Conservation (phyloP, 2,329 filamentous ascomycete genomes). For the Botryotinia globosa region DNA sequence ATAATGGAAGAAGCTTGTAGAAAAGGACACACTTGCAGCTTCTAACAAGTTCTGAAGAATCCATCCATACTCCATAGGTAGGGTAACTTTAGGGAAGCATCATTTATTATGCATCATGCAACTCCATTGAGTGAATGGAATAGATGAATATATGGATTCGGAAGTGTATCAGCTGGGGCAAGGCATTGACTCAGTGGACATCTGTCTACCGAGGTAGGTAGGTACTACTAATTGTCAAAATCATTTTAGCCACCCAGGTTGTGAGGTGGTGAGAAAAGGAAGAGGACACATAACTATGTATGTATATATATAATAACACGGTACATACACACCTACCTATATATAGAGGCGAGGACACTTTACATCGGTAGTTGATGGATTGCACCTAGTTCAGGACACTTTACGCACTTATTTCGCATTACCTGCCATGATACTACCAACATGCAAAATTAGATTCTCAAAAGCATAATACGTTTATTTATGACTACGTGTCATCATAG, state of each 20-base stretch:
- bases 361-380: neutral
- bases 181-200: neutral
- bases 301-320: neutral
- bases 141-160: neutral
- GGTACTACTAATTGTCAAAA: neutral
- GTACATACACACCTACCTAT: neutral
- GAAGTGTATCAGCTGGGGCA: neutral
- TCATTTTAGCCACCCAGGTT: neutral
- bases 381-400: neutral
- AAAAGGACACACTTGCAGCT: constrained; percentile 20
- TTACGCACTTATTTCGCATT: neutral
- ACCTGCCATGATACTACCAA: neutral
- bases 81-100: too few relatives aligned
- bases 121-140: neutral
- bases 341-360: constrained; percentile 1
- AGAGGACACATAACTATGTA: neutral
- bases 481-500: neutral
- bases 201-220: too few relatives aligned
- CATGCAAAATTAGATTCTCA: neutral
- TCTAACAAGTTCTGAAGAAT: too few relatives aligned
- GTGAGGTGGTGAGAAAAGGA: neutral
- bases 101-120: neutral
- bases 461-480: neutral
- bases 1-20: constrained; percentile 7
- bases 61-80: too few relatives aligned